A percentile compares a stretch with the other conserved stretches of the same genome.
Conservation (phyloP, 371 early-diverging fungal species). For the Massospora cicadina region DNA sequence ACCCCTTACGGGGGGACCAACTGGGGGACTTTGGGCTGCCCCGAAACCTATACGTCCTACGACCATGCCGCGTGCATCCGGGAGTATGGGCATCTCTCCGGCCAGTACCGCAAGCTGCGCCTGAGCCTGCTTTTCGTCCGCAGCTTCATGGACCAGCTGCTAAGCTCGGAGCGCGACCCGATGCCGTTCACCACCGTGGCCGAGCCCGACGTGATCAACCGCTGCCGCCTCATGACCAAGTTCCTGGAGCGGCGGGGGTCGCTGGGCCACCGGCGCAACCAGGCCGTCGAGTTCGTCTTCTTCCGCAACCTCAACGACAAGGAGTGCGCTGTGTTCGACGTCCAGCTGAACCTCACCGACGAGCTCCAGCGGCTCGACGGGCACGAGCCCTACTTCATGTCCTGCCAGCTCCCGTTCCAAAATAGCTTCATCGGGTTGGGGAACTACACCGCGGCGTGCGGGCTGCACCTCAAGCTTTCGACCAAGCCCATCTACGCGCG, state of each 20-base stretch:
- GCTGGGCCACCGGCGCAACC: slow-evolving; percentile 14
- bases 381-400: slow-evolving; percentile 18
- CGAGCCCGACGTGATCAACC: slow-evolving; percentile 25
- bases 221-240: slow-evolving; percentile 21
- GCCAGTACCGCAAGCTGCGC: slow-evolving; percentile 41
- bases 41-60: slow-evolving; percentile 59
- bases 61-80: slow-evolving; percentile 66
- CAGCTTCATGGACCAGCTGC: slow-evolving; percentile 38
- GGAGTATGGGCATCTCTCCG: slow-evolving; percentile 52
- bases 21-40: slow-evolving; percentile 61
- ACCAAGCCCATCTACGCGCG: slow-evolving; percentile 46
- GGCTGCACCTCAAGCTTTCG: slow-evolving; percentile 32
- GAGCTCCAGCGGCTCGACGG: slow-evolving; percentile 9
- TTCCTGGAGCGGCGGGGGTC: slow-evolving; percentile 10
- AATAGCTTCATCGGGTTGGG: slow-evolving; percentile 43
- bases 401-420: slow-evolving; percentile 36
- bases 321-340: slow-evolving; percentile 25
- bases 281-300: slow-evolving; percentile 34
- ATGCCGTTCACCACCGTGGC: slow-evolving; percentile 22
- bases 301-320: slow-evolving; percentile 46
- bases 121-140: slow-evolving; percentile 38
- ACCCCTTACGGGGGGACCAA: slow-evolving; percentile 75
- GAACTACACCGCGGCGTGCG: slow-evolving; percentile 33
- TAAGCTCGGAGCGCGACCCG: slow-evolving; percentile 26
- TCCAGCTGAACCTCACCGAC: slow-evolving; percentile 16